Evolutionary conservation across 2,329 filamentous ascomycete species (phyloP), one percentile per base, ranked within the genome.

Genomic region (Byssochlamys sp.): DNA sequence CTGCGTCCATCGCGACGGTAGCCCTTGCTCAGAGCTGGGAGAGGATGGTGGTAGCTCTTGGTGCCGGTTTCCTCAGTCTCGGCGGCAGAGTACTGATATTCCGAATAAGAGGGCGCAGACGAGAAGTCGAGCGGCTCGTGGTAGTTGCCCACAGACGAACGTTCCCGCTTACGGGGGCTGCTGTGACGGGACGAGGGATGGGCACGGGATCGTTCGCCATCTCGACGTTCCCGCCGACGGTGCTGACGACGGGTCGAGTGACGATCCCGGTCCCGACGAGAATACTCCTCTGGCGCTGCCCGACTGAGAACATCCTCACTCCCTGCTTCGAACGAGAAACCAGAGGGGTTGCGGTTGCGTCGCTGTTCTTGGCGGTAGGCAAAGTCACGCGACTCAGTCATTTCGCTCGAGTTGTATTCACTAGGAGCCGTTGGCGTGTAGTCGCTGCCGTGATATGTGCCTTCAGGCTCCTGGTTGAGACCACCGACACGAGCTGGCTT

Each of bases 401-500:
- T 67, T 49, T 75, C 71, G 52, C 69, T 73, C 63, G 76, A 68
- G 64, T 75, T 67, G 59, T 74, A 75, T 58, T 78, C 57, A 75
- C 75, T 56, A 86, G 79, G 45, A 87, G 78, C 62, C 88, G 81
- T 64, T 81, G 39, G 84, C 83, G n/a, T 85, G 67, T 81, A 82
- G 63, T 86, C 84, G 53, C 86, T 87, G 72, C 89, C 89, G 69
- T 95, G 89, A 81, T 90, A 95, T 59, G 85, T 88, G 60, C 86
- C 88, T 64, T 96, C 92, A 50, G 86, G 81, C 63, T 88, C 80
- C 66, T 87, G 86, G 75, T 97, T 97, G 71, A 97, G 77, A 24
- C 92, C 92, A 35, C 92, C 92, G 1, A 97, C 91, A 55, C 88
- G 83, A 0, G 92, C 92, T 1, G 90, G 79, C 71, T 87, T 89